These are phyloP conservation scores for Begonia loranthoides DNA, from an alignment of 306 rosid species.

Conservation along the genomic window DNA sequence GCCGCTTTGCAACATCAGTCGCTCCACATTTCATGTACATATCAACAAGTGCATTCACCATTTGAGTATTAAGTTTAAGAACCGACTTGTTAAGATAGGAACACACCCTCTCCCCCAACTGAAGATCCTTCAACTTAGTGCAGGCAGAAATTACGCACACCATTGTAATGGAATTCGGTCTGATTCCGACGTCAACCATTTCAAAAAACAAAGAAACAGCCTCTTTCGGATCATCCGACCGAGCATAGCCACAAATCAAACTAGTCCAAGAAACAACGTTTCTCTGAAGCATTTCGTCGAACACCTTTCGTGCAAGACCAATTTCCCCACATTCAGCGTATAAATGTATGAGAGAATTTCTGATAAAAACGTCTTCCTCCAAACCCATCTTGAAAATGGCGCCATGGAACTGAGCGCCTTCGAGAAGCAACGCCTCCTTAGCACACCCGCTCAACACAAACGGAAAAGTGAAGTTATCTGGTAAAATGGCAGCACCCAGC, in stretches of 20 bases:
- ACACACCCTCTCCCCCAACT: conserved; percentile 36
- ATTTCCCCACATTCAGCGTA: conserved; percentile 43
- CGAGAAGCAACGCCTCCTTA: conserved; percentile 31
- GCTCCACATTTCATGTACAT: conserved; percentile 76
- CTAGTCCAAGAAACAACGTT: conserved; percentile 85
- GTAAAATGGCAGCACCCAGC: conserved; percentile 32
- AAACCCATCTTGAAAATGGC: conserved; percentile 46
- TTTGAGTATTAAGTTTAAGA: conserved; percentile 30
- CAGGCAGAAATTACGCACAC: conserved; percentile 69
- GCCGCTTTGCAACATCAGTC: conserved; percentile 22
- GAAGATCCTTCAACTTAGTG: conserved; percentile 59
- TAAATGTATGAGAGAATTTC: conserved; percentile 55
- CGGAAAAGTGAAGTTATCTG: conserved; percentile 65
- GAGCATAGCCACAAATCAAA: conserved; percentile 64
- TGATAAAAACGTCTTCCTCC: conserved; percentile 36
- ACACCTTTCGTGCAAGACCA: conserved; percentile 41
- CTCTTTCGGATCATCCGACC: conserved; percentile 29
- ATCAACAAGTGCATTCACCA: conserved; percentile 66
- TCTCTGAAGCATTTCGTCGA: conserved; percentile 58
- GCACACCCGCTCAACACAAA: conserved; percentile 50
- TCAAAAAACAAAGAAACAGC: conserved; percentile 57
- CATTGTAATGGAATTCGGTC: conserved; percentile 52
- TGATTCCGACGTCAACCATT: conserved; percentile 41
- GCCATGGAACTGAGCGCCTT: conserved; percentile 62
- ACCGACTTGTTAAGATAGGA: conserved; percentile 31